A percentile compares a stretch with the other conserved stretches of the same genome.
phyloP scores from a whole-genome alignment of 768 basidiomycete genomes.

The Amanita subjunquillea region DNA sequence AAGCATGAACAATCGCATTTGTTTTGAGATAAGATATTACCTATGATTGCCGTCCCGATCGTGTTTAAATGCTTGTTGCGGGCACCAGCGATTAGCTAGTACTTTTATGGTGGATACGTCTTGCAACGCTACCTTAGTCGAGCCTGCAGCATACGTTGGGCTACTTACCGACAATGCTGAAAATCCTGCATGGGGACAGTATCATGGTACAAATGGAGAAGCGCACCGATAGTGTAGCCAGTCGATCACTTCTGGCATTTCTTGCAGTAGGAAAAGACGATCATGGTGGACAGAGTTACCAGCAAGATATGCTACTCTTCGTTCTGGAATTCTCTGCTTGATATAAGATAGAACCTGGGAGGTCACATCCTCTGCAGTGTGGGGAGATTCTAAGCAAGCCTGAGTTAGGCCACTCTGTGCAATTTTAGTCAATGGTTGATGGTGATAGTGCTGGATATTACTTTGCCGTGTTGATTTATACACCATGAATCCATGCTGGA shows the following conservation, averaged over 20 bases:
- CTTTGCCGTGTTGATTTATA: constrained; percentile 66
- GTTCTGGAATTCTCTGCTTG: constrained; percentile 72
- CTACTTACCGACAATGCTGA: constrained; percentile 61
- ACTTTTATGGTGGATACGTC: constrained; percentile 86
- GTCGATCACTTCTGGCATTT: constrained; percentile 75
- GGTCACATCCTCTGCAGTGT: constrained; percentile 51
- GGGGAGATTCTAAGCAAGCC: constrained; percentile 65
- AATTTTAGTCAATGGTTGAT: background rate
- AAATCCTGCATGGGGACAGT: background rate
- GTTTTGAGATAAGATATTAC: constrained; percentile 20
- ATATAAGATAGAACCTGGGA: constrained; percentile 64
- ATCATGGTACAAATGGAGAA: background rate
- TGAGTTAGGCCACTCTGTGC: constrained; percentile 71
- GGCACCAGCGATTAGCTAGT: constrained; percentile 66
- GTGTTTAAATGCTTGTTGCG: constrained; percentile 21
- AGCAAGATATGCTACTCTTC: constrained; percentile 58
- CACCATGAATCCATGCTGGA: constrained; percentile 87
- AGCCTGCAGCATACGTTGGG: background rate
- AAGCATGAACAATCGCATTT: background rate
- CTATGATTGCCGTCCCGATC: constrained; percentile 40
- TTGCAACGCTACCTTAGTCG: constrained; percentile 15
- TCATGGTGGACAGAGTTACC: constrained; percentile 87
- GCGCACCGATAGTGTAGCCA: constrained; percentile 73
- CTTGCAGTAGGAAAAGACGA: constrained; percentile 53
- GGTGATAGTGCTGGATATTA: constrained; percentile 20